Conservation (phyloP, 1,284 basidiomycete genomes). For the Apiotrichum domesticum region DNA sequence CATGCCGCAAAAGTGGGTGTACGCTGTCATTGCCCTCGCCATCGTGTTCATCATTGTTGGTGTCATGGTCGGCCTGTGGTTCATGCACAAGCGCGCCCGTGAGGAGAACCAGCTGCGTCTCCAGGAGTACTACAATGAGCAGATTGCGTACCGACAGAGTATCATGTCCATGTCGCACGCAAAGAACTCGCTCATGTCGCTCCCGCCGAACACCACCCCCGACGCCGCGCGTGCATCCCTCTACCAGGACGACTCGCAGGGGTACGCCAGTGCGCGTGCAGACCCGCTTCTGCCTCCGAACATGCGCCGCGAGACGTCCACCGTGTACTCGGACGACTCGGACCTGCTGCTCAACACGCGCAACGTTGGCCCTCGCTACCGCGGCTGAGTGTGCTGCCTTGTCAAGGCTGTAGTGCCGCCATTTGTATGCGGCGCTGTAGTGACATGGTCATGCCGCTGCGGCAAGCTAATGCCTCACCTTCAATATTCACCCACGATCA, state of each 20-base stretch:
- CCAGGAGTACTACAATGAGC: slow-evolving; percentile 75
- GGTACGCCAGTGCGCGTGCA: slow-evolving; percentile 18
- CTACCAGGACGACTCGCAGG: slow-evolving; percentile 19
- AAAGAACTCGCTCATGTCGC: slow-evolving; percentile 38
- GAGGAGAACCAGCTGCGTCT: slow-evolving; percentile 71
- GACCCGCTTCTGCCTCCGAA: slow-evolving; percentile 30
- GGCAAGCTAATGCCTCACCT: no score
- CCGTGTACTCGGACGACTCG: slow-evolving; percentile 24
- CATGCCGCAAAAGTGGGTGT: slow-evolving; percentile 63
- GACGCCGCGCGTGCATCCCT: slow-evolving; percentile 25
- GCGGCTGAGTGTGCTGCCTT: slow-evolving; percentile 1
- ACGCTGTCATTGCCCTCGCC: slow-evolving; percentile 63
- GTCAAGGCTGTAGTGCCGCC: neutral
- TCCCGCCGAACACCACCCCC: slow-evolving; percentile 23
- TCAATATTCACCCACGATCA: no score
- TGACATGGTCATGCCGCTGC: no score
- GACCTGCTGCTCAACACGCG: slow-evolving; percentile 12
- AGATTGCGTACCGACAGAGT: slow-evolving; percentile 48
- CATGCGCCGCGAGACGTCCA: slow-evolving; percentile 29
- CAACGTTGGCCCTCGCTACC: slow-evolving; percentile 8
- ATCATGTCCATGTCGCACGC: slow-evolving; percentile 47
- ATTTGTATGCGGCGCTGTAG: no score
- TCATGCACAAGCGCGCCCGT: slow-evolving; percentile 63
- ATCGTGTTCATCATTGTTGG: slow-evolving; percentile 70
- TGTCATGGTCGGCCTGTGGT: slow-evolving; percentile 61